Conservation (phyloP, 495 filamentous ascomycete species). For the Daldinia childiae region DNA sequence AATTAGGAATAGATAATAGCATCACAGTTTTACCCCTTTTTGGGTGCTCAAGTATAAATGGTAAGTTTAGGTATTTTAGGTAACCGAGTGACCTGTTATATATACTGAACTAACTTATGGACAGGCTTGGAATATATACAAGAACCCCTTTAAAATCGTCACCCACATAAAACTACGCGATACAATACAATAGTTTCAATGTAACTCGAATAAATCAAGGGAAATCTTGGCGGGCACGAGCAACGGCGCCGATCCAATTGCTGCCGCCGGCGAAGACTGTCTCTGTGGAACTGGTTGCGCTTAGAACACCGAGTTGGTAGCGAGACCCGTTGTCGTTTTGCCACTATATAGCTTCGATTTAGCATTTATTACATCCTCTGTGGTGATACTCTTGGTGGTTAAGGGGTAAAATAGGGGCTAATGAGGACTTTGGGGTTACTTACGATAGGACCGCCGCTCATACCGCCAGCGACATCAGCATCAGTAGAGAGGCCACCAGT, state of each 20-base stretch:
- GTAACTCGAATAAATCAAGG: background rate
- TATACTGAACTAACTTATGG: background rate
- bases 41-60: too few species aligned
- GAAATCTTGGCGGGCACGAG: slow-evolving; percentile 6
- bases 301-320: slow-evolving; percentile 8
- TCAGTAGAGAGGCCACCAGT: background rate
- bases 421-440: too few species aligned
- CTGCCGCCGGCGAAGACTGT: slow-evolving; percentile 19
- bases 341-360: background rate
- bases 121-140: background rate
- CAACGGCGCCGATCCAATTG: slow-evolving; percentile 11
- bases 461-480: background rate
- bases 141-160: background rate
- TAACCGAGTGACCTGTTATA: background rate
- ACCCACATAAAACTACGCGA: background rate
- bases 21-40: too few species aligned
- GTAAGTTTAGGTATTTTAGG: too few species aligned
- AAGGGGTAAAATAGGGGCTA: background rate
- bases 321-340: background rate
- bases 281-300: slow-evolving; percentile 9
- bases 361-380: background rate
- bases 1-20: too few species aligned
- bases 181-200: background rate
- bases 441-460: background rate
- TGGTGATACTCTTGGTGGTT: background rate